Base-by-base conservation (phyloP, 2,329 filamentous ascomycete genomes). In the Penicillium freii region DNA sequence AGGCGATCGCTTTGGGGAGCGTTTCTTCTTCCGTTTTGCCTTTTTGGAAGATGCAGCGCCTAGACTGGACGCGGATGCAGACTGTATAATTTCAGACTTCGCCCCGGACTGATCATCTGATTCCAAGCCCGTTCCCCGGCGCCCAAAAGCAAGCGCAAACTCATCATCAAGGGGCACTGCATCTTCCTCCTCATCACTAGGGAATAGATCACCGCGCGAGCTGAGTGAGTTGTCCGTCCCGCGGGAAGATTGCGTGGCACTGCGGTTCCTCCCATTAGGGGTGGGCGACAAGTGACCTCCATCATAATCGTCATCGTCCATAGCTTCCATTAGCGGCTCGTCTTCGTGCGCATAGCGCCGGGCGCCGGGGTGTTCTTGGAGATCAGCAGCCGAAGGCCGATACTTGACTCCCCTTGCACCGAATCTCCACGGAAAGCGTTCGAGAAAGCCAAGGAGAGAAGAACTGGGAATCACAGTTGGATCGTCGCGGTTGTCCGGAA, bases 121-220 rank as follows among this genome's bases (percentile, higher is more conserved):
- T 42, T 77, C 78, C 31, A 78, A 71, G 4, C 77, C 77, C 1
- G 82, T 85, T n/a, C 82, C 83, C 63, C 88, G 85, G 51, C 89
- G 84, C 59, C 92, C 87, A 60, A 97, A 80, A 3, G 87, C 86
- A 71, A 96, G 87, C 3, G 92, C 90, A 66, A 97, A 95, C 69
- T 97, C 92, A 70, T 97, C 93, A 66, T 93, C 91, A 19, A 97
- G 77, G 13, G 92, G 90, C n/a, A 96, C 85, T 0, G 93, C 93
- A 74, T 97, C 93, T 72, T 96, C 92, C 62, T 95, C 91, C 52
- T 92, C 91, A 68, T 96, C 92, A 67, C 92, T 96, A 0, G 91
- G 91, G 64, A 97, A 94, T 13, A 97, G 79, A 75, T 97, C 93
- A 2, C 92, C 92, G 46, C 93, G 82, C 11, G 92, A 96, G 67